Evolutionary conservation across 2,329 filamentous ascomycete species (phyloP), one percentile per base, ranked within the genome.

Genomic region (Pseudonectria foliicola): DNA sequence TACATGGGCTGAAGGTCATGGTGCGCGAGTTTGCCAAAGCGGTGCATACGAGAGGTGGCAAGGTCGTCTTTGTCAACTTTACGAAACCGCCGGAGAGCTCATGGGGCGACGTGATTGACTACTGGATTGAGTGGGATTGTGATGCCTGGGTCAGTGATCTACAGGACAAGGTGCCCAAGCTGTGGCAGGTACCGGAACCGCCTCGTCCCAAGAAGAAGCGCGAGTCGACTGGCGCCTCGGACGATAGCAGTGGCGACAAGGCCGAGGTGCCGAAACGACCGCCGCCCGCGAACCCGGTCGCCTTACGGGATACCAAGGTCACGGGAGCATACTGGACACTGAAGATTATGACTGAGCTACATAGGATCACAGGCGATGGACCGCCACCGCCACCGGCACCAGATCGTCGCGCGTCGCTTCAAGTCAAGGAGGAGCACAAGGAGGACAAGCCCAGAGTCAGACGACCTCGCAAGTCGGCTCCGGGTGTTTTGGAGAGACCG

Each of bases 101-200:
- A 1, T 86, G 82, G 82, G 75, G 79, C 1, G 80, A 84, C 35
- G 63, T 84, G 0, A 80, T 86, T 34, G 82, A 86, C 57, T 83
- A 80, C 42, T 85, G 80, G 75, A 70, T 86, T 1, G 70, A 82
- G 43, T 84, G 80, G 80, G 81, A 85, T 49, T 85, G 81, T 40
- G 82, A 86, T 46, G 75, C 75, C 4, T 86, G 81, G 81, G 80
- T 85, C 1, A 57, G 68, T 8, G 77, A 84, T 49, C 54, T 85
- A 35, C 75, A 72, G 40, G 58, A 61, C 33, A 71, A 74, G 34
- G 70, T 79, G 37, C 72, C 76, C 2, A 68, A 71, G 31, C 61
- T 82, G 4, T 82, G 77, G 77, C 59, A 74, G 37, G 68, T 69
- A 0, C 66, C 67, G 0, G 66, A 69, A 31, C 66, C 62, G 37